A percentile compares a stretch with the other conserved stretches of the same genome.
phyloP scores from a whole-genome alignment of 768 basidiomycete genomes.

The Pholiota microspora region DNA sequence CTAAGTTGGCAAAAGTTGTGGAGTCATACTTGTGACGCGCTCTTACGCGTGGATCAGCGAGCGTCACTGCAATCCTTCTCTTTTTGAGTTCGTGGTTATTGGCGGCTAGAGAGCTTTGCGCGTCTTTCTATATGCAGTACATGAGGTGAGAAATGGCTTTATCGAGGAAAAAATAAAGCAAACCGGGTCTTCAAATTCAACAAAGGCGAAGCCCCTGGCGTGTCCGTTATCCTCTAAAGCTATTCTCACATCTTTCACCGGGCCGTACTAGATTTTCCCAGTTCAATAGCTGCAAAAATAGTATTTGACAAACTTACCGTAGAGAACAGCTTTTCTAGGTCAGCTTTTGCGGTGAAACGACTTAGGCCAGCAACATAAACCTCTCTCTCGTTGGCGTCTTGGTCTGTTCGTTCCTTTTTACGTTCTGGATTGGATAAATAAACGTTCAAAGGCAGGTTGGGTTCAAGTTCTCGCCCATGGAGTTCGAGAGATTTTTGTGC shows the following conservation, averaged over 20 bases:
- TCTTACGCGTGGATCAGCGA: slow-evolving; percentile 72
- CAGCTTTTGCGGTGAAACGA: slow-evolving; percentile 71
- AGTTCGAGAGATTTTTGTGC: slow-evolving; percentile 80
- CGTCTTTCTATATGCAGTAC: slow-evolving; percentile 53
- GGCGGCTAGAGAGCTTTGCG: slow-evolving; percentile 66
- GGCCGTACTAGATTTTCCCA: slow-evolving; percentile 60
- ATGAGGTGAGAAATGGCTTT: background rate
- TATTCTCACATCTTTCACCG: slow-evolving; percentile 79
- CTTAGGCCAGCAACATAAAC: slow-evolving; percentile 87
- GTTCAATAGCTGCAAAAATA: background rate
- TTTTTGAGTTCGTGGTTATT: slow-evolving; percentile 90
- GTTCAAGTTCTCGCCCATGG: slow-evolving; percentile 73
- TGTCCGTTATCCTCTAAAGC: slow-evolving; percentile 67
- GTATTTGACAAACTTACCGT: slow-evolving; percentile 45
- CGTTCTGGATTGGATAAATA: slow-evolving; percentile 88
- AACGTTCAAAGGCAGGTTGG: slow-evolving; percentile 69
- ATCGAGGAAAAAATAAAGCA: background rate
- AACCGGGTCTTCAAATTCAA: slow-evolving; percentile 88
- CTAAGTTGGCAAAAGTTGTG: background rate
- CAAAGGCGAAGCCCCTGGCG: slow-evolving; percentile 85
- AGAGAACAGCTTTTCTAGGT: slow-evolving; percentile 77
- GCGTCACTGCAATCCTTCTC: slow-evolving; percentile 84
- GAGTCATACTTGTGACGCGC: slow-evolving; percentile 47
- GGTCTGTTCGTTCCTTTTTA: slow-evolving; percentile 88
- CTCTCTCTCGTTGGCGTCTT: slow-evolving; percentile 79